A percentile compares a stretch with the other conserved stretches of the same genome.
Conservation (phyloP, 768 basidiomycete species). For the Obba rivulosa region DNA sequence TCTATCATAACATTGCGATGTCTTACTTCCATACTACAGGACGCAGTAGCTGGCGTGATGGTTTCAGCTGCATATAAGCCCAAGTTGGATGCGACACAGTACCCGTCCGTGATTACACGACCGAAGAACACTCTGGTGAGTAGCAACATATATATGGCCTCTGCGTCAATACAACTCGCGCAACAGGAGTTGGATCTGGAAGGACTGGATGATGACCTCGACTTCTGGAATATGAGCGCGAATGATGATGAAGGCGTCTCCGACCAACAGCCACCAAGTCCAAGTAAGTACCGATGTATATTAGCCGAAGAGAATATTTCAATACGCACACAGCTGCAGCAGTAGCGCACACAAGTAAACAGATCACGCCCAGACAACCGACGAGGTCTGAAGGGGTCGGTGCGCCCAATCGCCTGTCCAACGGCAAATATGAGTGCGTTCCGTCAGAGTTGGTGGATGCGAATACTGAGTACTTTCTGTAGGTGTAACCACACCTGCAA, state of each 20-base stretch:
- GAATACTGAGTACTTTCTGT: background rate
- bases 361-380: too few relatives aligned
- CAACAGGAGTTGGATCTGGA: constrained; percentile 61
- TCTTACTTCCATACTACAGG: constrained; percentile 35
- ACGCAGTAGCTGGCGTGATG: constrained; percentile 65
- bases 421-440: constrained; percentile 63
- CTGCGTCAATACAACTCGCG: background rate
- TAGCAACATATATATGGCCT: background rate
- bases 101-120: constrained; percentile 66
- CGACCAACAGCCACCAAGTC: too few relatives aligned
- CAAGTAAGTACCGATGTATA: too few relatives aligned
- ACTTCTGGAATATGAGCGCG: constrained; percentile 55
- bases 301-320: too few relatives aligned
- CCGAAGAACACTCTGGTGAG: constrained; percentile 57
- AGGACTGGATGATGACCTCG: constrained; percentile 62
- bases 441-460: background rate
- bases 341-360: too few relatives aligned
- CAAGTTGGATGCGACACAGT: constrained; percentile 44
- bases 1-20: constrained; percentile 1
- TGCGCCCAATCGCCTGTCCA: constrained; percentile 39
- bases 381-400: too few relatives aligned
- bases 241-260: constrained; percentile 22
- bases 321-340: too few relatives aligned
- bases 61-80: constrained; percentile 54
- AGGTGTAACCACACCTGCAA: constrained; percentile 83